phyloP scores from a whole-genome alignment of 2,329 filamentous ascomycete genomes.

The Colletotrichum noveboracense region DNA sequence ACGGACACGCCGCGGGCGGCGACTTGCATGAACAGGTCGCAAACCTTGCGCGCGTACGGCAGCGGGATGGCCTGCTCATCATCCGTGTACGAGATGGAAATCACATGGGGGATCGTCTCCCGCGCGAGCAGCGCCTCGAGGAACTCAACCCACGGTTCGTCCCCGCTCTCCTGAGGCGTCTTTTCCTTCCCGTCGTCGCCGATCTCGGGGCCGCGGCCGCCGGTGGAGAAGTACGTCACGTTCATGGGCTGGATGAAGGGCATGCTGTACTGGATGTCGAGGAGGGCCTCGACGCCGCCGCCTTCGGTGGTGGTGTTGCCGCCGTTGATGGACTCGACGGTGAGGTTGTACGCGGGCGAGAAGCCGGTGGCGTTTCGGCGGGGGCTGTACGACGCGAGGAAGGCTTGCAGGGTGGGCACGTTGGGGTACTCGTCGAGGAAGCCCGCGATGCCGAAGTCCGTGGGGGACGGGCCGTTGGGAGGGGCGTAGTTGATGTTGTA shows the following conservation, averaged over 20 bases:
- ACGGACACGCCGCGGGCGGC: constrained; percentile 34
- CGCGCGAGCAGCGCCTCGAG: constrained; percentile 29
- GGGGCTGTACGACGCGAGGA: constrained; percentile 5
- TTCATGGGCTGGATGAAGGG: constrained; percentile 8
- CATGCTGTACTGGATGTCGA: constrained; percentile 3
- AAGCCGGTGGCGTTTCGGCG: constrained; percentile 15
- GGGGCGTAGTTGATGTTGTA: constrained; percentile 50
- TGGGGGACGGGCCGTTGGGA: neutral
- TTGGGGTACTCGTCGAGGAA: constrained; percentile 4
- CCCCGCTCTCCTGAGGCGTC: constrained; percentile 14
- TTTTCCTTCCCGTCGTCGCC: neutral
- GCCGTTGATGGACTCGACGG: neutral
- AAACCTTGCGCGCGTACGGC: constrained; percentile 32
- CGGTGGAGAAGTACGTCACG: neutral
- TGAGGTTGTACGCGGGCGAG: constrained; percentile 1
- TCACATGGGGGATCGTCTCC: constrained; percentile 35
- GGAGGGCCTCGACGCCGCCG: neutral
- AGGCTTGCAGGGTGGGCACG: neutral
- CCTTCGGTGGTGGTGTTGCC: neutral
- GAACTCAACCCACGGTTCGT: constrained; percentile 35
- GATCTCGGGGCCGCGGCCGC: neutral
- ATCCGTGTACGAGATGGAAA: constrained; percentile 40
- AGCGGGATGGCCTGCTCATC: constrained; percentile 36
- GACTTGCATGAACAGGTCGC: constrained; percentile 35
- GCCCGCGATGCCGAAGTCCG: constrained; percentile 1